These are phyloP conservation scores for Tetrahymena thermophila DNA, from an alignment of 73 alveolate species.

Conservation along the genomic window DNA sequence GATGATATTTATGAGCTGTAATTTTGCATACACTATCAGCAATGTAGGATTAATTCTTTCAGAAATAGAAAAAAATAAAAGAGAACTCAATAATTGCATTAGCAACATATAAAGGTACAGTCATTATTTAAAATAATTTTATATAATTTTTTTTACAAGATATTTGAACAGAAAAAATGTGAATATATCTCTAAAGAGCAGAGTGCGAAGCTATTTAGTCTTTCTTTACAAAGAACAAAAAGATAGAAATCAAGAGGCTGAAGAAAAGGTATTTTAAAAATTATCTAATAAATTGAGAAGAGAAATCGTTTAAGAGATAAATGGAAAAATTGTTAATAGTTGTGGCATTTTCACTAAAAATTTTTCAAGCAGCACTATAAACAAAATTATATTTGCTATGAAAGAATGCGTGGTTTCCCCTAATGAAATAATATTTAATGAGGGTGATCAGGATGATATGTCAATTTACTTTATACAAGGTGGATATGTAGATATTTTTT, in stretches of 20 bases:
- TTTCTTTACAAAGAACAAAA: background rate
- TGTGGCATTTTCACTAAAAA: background rate
- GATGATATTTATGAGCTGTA: background rate
- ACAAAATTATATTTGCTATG: background rate
- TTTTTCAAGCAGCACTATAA: background rate
- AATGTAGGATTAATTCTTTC: background rate
- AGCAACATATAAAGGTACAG: background rate
- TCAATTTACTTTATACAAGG: background rate
- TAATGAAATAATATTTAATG: background rate
- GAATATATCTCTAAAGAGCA: background rate
- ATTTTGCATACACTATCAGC: background rate
- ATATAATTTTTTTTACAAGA: background rate
- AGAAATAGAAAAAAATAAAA: background rate
- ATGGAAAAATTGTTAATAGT: background rate
- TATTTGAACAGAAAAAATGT: background rate
- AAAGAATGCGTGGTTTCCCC: background rate
- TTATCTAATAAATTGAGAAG: background rate
- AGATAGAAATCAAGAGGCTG: background rate
- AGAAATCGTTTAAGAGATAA: background rate
- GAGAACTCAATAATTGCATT: background rate
- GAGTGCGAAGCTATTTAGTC: background rate
- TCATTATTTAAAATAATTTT: background rate
- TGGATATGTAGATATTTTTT: background rate
- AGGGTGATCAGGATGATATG: background rate
- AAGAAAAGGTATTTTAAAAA: background rate